Conservation (phyloP, 2,329 filamentous ascomycete genomes). For the Cryoendolithus antarcticus region DNA sequence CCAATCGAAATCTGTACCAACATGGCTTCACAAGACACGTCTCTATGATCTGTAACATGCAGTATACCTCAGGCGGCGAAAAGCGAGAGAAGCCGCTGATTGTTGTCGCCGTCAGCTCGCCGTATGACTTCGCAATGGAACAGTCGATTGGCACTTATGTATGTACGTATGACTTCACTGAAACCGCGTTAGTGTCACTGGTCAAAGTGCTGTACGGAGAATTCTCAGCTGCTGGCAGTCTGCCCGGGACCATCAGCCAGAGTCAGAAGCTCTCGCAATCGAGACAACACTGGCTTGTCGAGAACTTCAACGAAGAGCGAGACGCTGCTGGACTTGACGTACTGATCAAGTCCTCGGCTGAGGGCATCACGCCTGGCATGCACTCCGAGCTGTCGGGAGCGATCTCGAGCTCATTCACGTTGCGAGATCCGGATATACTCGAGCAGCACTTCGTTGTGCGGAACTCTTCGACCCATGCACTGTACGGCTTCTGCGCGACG, state of each 20-base stretch:
- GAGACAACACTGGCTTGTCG: slow-evolving; percentile 90
- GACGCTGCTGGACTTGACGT: slow-evolving; percentile 62
- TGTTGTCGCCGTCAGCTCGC: slow-evolving; percentile 85
- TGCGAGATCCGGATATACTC: slow-evolving; percentile 57
- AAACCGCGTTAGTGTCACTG: slow-evolving; percentile 74
- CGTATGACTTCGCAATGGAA: slow-evolving; percentile 93
- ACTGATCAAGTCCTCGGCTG: slow-evolving; percentile 59
- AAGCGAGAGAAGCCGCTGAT: slow-evolving; percentile 69
- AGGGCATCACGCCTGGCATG: slow-evolving; percentile 52
- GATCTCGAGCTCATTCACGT: slow-evolving; percentile 61
- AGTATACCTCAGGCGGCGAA: slow-evolving; percentile 57
- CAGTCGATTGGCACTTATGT: slow-evolving; percentile 82
- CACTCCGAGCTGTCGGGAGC: slow-evolving; percentile 58
- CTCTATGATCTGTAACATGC: slow-evolving; percentile 84
- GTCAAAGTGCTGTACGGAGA: slow-evolving; percentile 78
- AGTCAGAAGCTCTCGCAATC: slow-evolving; percentile 79
- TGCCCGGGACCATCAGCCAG: slow-evolving; percentile 66
- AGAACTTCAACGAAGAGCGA: slow-evolving; percentile 69
- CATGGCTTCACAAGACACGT: slow-evolving; percentile 92
- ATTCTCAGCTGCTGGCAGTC: slow-evolving; percentile 40
- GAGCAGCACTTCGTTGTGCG: slow-evolving; percentile 85
- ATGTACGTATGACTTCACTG: slow-evolving; percentile 93
- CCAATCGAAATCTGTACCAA: slow-evolving; percentile 87
- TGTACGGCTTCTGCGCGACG: slow-evolving; percentile 87
- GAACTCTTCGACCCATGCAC: slow-evolving; percentile 79